Conservation (phyloP, 169 alveolate species). For the Eimeria praecox region DNA sequence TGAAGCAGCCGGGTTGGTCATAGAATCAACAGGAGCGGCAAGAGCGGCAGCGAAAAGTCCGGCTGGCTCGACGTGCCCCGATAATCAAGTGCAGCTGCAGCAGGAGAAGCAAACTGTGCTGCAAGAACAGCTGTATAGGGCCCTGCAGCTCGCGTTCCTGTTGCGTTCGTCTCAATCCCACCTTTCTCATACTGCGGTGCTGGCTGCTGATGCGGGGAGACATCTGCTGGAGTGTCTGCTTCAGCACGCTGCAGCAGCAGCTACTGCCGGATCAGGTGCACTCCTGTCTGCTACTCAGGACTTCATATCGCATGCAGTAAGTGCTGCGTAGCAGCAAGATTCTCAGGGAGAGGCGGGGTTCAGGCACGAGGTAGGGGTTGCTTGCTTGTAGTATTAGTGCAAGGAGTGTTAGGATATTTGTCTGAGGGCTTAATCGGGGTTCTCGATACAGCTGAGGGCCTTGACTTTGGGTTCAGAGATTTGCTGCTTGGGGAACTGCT, state of each 20-base stretch:
- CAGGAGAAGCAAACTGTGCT: constrained; percentile 9
- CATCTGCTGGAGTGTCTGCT: constrained; percentile 34
- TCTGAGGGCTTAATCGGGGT: no score
- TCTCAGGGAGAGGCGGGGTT: not conserved
- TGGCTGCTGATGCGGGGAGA: constrained; percentile 55
- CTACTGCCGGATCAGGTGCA: constrained; percentile 25
- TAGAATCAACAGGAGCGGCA: not conserved
- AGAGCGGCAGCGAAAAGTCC: not conserved
- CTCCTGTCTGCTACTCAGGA: constrained; percentile 42
- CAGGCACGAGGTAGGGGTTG: not conserved
- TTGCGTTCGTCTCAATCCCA: constrained; percentile 17
- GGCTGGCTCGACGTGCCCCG: not conserved
- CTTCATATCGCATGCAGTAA: constrained; percentile 39
- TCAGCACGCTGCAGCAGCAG: constrained; percentile 60
- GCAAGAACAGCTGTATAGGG: constrained; percentile 51
- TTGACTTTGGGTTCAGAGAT: not conserved
- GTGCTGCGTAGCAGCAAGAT: not conserved
- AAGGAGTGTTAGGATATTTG: not conserved
- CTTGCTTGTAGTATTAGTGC: not conserved
- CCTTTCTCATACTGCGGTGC: constrained; percentile 8
- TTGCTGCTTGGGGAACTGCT: not conserved
- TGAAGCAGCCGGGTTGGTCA: not conserved
- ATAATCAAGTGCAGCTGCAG: not conserved
- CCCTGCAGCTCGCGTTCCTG: constrained; percentile 43
- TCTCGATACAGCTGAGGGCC: not conserved